These are phyloP conservation scores for Tilletia horrida DNA, from an alignment of 1,284 basidiomycete species.

Conservation along the genomic window DNA sequence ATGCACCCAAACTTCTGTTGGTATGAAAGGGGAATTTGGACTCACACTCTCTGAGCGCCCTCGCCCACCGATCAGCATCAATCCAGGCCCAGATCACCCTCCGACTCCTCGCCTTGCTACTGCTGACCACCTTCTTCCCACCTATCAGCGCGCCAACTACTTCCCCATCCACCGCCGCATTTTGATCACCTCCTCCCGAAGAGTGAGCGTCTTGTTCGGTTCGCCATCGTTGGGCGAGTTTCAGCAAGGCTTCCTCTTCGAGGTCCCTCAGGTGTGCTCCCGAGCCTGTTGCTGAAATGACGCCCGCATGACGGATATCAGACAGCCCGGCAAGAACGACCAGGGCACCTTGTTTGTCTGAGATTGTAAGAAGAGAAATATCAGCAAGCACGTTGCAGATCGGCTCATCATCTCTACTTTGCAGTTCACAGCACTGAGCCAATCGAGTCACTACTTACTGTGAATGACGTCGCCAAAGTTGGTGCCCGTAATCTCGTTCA, in stretches of 20 bases:
- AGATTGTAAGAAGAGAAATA: neutral
- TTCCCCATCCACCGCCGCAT: slow-evolving; percentile 4
- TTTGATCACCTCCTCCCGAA: slow-evolving; percentile 29
- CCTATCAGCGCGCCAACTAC: neutral
- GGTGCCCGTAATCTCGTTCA: slow-evolving; percentile 40
- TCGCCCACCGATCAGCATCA: slow-evolving; percentile 46
- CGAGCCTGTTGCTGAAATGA: slow-evolving; percentile 19
- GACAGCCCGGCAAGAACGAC: slow-evolving; percentile 46
- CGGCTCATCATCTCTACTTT: too few species aligned
- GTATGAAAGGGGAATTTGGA: neutral
- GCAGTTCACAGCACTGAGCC: neutral
- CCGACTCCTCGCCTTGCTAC: neutral
- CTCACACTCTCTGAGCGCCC: slow-evolving; percentile 33
- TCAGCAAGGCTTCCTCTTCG: slow-evolving; percentile 34
- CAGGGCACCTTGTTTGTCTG: slow-evolving; percentile 27
- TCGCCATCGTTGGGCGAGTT: slow-evolving; percentile 26
- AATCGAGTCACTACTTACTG: slow-evolving; percentile 18
- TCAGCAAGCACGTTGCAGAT: too few species aligned
- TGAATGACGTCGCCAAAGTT: slow-evolving; percentile 41
- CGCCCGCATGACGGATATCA: slow-evolving; percentile 34
- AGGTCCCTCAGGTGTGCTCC: slow-evolving; percentile 31
- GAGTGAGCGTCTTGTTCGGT: neutral
- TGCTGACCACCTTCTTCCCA: neutral
- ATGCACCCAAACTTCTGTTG: neutral
- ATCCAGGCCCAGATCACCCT: slow-evolving; percentile 47